These are phyloP conservation scores for Triglochin maritima DNA, from an alignment of 106 monocot species.

Conservation along the genomic window DNA sequence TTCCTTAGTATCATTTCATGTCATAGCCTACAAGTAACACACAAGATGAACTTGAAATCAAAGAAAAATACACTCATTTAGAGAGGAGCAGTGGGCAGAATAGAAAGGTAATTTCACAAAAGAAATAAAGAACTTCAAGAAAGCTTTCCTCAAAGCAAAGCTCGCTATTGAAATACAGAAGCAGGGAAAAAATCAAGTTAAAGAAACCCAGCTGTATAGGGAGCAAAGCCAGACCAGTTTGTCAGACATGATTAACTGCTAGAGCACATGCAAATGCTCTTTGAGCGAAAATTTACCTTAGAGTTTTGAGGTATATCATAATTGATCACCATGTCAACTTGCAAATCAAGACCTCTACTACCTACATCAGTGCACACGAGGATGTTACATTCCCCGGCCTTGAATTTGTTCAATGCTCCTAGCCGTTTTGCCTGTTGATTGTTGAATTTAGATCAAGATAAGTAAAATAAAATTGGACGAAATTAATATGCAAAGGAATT, in stretches of 20 bases:
- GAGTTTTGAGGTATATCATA: conserved; percentile 89
- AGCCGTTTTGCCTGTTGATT: conserved; percentile 55
- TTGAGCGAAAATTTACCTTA: conserved; percentile 34
- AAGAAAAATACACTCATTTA: too few relatives aligned
- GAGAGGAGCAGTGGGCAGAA: too few relatives aligned
- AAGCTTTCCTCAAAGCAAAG: too few relatives aligned
- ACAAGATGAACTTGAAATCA: too few relatives aligned
- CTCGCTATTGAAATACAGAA: too few relatives aligned
- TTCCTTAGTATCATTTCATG: too few relatives aligned
- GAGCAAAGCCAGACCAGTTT: neutral
- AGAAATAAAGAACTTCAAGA: too few relatives aligned
- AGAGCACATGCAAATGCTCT: neutral
- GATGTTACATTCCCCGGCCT: conserved; percentile 73
- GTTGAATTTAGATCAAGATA: neutral
- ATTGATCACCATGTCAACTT: conserved; percentile 87
- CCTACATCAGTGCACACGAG: conserved; percentile 86
- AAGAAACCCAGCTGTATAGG: too few relatives aligned
- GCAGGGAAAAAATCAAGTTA: too few relatives aligned
- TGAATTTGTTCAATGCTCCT: conserved; percentile 84
- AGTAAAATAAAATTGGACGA: neutral
- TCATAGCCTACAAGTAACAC: too few relatives aligned
- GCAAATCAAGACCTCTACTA: conserved; percentile 84
- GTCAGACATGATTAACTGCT: neutral
- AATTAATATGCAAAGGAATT: neutral
- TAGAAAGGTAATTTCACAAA: too few relatives aligned